Conservation (phyloP, 202 grass and related monocot genomes). For the Setaria viridis region DNA sequence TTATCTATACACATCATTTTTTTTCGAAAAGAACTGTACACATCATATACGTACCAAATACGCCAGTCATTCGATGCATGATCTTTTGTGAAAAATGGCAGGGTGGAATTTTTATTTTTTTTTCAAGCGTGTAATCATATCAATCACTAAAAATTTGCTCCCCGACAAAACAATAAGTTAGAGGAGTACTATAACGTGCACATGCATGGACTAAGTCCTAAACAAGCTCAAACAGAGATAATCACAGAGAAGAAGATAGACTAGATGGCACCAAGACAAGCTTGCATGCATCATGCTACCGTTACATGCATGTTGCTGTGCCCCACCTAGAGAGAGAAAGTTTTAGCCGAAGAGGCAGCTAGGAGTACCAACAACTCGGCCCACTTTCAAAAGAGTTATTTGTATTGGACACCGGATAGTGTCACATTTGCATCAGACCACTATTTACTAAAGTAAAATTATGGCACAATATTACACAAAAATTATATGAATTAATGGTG, state of each 20-base stretch:
- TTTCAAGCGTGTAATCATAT: conserved; percentile 13
- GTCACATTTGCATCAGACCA: not conserved
- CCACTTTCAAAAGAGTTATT: not conserved
- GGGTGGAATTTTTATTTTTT: not conserved
- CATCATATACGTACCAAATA: not conserved
- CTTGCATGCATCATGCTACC: conserved; percentile 33
- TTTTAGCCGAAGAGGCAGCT: not conserved
- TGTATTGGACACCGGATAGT: not conserved
- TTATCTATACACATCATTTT: not conserved
- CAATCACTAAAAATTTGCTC: not conserved
- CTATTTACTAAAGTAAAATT: not conserved
- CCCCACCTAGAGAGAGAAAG: conserved; percentile 47
- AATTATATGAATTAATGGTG: not conserved
- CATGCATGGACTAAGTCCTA: conserved; percentile 42
- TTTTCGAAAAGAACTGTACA: too few species aligned
- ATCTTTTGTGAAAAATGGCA: not conserved
- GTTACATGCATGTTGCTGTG: conserved; percentile 41
- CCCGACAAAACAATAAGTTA: conserved; percentile 33
- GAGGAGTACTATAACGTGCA: conserved; percentile 31
- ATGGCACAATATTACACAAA: not conserved
- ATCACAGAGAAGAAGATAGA: conserved; percentile 58
- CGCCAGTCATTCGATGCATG: not conserved
- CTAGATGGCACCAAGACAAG: conserved; percentile 55
- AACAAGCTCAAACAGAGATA: conserved; percentile 47
- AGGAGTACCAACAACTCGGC: not conserved